A percentile compares a stretch with the other conserved stretches of the same genome.
These are phyloP conservation scores for Globisporangium iwayamae DNA, from an alignment of 352 stramenopile species.

Conservation along the genomic window DNA sequence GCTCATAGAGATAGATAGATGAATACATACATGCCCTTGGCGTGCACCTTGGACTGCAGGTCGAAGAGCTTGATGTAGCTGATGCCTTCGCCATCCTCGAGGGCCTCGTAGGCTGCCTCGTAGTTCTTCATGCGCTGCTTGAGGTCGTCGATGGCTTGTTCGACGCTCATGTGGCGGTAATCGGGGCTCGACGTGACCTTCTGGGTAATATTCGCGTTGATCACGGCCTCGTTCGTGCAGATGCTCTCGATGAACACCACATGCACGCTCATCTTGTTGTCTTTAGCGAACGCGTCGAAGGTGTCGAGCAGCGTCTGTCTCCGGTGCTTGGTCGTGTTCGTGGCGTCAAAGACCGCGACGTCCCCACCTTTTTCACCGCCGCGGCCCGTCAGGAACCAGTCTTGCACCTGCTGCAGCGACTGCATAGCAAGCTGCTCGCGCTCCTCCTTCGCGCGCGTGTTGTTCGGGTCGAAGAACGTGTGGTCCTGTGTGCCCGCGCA, in stretches of 20 bases:
- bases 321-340: conserved; percentile 81
- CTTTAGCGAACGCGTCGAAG: conserved; percentile 52
- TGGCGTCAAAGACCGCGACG: conserved; percentile 89
- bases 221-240: conserved; percentile 90
- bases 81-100: conserved; percentile 81
- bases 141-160: conserved; percentile 76
- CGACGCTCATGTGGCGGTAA: conserved; percentile 69
- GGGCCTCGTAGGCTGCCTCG: conserved; percentile 81
- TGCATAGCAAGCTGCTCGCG: conserved; percentile 82
- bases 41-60: conserved; percentile 83
- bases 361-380: conserved; percentile 47
- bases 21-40: conserved; percentile 67
- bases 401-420: conserved; percentile 59
- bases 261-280: conserved; percentile 72
- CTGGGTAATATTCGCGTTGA: conserved; percentile 79
- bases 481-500: conserved; percentile 72
- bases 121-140: conserved; percentile 86
- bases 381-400: conserved; percentile 43
- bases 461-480: conserved; percentile 92
- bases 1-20: background rate
- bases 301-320: conserved; percentile 52
- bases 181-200: conserved; percentile 78
- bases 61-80: conserved; percentile 91
- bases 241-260: conserved; percentile 94
- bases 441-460: conserved; percentile 66